These are phyloP conservation scores for Aspergillus tamarii DNA, from an alignment of 2,329 filamentous ascomycete species.

Conservation along the genomic window DNA sequence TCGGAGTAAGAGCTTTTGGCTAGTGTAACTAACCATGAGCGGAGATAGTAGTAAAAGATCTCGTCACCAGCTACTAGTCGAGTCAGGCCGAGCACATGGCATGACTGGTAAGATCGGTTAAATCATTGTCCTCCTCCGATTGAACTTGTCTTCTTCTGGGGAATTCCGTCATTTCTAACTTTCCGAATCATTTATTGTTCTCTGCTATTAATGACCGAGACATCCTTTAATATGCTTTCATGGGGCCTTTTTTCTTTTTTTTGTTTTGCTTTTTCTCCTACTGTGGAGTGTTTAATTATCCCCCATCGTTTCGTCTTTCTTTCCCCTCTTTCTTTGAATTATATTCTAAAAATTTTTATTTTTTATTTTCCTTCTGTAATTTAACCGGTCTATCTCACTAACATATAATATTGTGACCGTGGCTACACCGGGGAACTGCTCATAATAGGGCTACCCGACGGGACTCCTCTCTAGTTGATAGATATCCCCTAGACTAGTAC, in stretches of 20 bases:
- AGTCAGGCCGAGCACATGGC: background rate
- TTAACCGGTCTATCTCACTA: background rate
- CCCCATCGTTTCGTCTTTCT: too few relatives aligned
- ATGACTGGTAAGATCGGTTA: background rate
- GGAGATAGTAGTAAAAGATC: background rate
- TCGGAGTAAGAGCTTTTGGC: background rate
- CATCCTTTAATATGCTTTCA: background rate
- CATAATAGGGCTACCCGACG: too few relatives aligned
- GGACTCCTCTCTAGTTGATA: too few relatives aligned
- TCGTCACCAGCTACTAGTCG: background rate
- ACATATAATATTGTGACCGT: background rate
- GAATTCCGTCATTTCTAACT: background rate
- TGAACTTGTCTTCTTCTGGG: background rate
- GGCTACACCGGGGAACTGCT: too few relatives aligned
- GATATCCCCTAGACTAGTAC: too few relatives aligned
- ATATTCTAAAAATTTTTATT: too few relatives aligned
- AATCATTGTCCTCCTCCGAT: background rate
- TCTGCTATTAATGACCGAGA: background rate
- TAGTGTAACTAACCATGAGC: background rate
- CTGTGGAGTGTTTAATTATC: too few relatives aligned
- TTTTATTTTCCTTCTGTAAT: background rate
- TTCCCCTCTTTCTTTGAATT: too few relatives aligned
- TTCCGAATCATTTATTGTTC: background rate
- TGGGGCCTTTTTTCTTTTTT: too few relatives aligned
- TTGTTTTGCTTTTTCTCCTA: background rate